phyloP scores from a whole-genome alignment of 352 stramenopile genomes.

The Peronospora belbahrii region DNA sequence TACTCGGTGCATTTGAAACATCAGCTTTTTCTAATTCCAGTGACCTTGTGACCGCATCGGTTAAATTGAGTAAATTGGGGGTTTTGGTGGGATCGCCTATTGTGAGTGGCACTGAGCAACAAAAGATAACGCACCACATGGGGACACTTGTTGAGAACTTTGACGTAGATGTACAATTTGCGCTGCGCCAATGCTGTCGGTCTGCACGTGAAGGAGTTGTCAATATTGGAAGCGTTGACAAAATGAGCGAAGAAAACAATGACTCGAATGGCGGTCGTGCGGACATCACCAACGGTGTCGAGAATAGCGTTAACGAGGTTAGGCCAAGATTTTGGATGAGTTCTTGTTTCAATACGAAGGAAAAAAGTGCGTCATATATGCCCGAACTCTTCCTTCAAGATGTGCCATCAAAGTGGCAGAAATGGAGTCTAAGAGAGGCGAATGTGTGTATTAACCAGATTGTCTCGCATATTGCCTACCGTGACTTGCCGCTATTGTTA shows the following conservation, averaged over 20 bases:
- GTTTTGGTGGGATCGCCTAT: conserved; percentile 29
- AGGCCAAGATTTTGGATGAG: conserved; percentile 13
- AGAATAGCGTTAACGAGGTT: conserved; percentile 7
- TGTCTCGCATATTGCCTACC: conserved; percentile 54
- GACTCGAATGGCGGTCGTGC: conserved; percentile 10
- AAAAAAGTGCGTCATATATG: conserved; percentile 5
- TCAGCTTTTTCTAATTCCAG: conserved; percentile 4
- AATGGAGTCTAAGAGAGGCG: conserved; percentile 41
- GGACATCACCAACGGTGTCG: conserved; percentile 1
- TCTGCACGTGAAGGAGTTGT: conserved; percentile 8
- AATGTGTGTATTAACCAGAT: conserved; percentile 44
- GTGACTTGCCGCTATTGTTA: conserved; percentile 59
- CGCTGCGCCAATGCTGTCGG: conserved; percentile 25
- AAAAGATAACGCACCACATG: conserved; percentile 20
- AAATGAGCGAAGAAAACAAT: conserved; percentile 14
- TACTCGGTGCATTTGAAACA: conserved; percentile 1
- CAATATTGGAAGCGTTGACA: conserved; percentile 17
- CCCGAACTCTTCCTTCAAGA: conserved; percentile 24
- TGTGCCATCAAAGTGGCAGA: conserved; percentile 33
- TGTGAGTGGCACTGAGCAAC: conserved; percentile 3
- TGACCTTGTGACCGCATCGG: conserved; percentile 25
- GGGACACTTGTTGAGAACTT: conserved; percentile 48
- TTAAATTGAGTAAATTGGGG: conserved; percentile 28
- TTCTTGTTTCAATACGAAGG: conserved; percentile 1
- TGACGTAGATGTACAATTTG: conserved; percentile 25